phyloP scores from a whole-genome alignment of 495 filamentous ascomycete genomes.

The Podospora fimiseda region DNA sequence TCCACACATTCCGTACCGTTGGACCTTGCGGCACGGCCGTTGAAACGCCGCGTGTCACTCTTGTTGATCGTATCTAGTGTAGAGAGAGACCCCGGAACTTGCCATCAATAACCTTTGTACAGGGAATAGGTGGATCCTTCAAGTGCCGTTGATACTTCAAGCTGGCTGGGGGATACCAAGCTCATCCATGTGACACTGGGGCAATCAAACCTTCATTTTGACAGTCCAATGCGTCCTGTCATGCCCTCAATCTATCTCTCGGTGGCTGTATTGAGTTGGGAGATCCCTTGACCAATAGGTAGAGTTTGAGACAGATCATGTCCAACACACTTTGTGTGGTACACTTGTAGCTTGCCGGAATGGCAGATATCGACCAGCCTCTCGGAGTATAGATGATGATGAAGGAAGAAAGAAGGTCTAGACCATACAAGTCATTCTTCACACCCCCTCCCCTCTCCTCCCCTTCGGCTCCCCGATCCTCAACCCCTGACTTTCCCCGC shows the following conservation, averaged over 20 bases:
- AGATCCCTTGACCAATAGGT: not conserved
- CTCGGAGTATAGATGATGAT: too few relatives aligned
- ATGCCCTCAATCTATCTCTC: slow-evolving; percentile 12
- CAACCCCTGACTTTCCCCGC: not conserved
- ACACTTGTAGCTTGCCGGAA: slow-evolving; percentile 15
- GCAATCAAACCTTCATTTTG: slow-evolving; percentile 28
- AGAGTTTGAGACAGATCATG: too few relatives aligned
- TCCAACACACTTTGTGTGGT: too few relatives aligned
- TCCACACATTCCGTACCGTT: slow-evolving; percentile 10
- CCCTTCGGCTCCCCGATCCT: not conserved
- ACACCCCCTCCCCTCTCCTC: not conserved
- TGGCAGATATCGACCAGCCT: slow-evolving; percentile 14
- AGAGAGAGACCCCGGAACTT: slow-evolving; percentile 12
- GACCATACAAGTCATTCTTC: slow-evolving; percentile 11
- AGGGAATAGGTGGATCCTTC: not conserved
- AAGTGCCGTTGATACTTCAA: slow-evolving; percentile 26
- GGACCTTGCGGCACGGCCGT: slow-evolving; percentile 10
- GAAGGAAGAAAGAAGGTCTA: slow-evolving; percentile 26
- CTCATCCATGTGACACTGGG: slow-evolving; percentile 26
- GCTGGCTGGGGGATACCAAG: slow-evolving; percentile 17
- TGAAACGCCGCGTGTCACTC: slow-evolving; percentile 4
- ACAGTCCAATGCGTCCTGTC: slow-evolving; percentile 8
- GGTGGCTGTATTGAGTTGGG: slow-evolving; percentile 7
- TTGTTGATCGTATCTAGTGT: not conserved
- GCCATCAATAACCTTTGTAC: slow-evolving; percentile 7